A percentile compares a stretch with the other conserved stretches of the same genome.
phyloP scores from a whole-genome alignment of 2,329 filamentous ascomycete species.

The Hypoxylon sp. region DNA sequence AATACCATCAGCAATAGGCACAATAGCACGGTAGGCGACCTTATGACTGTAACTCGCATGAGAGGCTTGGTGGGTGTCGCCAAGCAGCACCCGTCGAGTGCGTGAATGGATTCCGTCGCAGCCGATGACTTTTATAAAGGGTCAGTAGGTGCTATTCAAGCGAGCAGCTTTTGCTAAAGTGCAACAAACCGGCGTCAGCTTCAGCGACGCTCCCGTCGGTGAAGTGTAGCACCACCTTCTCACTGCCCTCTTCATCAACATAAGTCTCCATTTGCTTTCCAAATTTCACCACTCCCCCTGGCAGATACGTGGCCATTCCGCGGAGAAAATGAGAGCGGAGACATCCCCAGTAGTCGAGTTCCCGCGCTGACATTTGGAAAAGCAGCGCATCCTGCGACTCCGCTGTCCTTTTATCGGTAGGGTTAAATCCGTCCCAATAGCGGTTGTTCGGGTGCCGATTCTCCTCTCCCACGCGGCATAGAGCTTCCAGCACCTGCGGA shows the following conservation, averaged over 20 bases:
- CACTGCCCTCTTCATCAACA: conserved; percentile 43
- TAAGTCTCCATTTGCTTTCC: conserved; percentile 48
- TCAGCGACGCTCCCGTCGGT: conserved; percentile 42
- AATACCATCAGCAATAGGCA: conserved; percentile 66
- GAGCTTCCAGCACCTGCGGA: conserved; percentile 52
- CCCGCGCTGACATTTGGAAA: conserved; percentile 48
- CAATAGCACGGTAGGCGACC: conserved; percentile 69
- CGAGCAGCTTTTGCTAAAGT: not conserved
- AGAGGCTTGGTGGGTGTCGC: conserved; percentile 55
- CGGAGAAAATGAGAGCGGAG: conserved; percentile 52
- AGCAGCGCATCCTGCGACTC: conserved; percentile 43
- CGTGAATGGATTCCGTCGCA: conserved; percentile 72
- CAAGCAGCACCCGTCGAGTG: conserved; percentile 63
- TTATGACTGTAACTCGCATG: conserved; percentile 64
- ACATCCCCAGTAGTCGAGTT: conserved; percentile 53
- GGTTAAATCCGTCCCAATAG: conserved; percentile 51
- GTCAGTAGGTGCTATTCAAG: not conserved
- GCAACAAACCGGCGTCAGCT: conserved; percentile 35
- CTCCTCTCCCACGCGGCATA: conserved; percentile 45
- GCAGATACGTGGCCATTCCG: conserved; percentile 48
- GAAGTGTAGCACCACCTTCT: conserved; percentile 42
- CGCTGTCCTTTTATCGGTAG: conserved; percentile 55
- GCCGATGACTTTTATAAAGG: conserved; percentile 59
- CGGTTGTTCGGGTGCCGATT: conserved; percentile 28
- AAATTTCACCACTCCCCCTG: conserved; percentile 43